These are phyloP conservation scores for Beta macrorhiza DNA, from an alignment of 179 eudicot species.

Conservation along the genomic window DNA sequence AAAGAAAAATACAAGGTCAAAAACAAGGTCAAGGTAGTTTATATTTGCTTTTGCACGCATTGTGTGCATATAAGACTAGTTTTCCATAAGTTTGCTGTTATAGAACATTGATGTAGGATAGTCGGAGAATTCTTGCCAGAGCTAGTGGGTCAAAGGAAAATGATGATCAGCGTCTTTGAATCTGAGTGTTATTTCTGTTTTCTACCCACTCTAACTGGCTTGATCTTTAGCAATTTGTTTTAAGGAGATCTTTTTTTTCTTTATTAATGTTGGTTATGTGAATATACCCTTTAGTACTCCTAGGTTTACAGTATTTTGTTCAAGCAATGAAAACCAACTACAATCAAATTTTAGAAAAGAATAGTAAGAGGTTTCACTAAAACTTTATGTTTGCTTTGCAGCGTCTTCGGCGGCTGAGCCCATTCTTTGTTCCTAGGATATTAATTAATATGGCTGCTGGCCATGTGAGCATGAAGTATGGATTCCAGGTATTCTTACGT, in stretches of 20 bases:
- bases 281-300: too few relatives aligned
- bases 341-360: too few relatives aligned
- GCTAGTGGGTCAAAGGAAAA: background rate
- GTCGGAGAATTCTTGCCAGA: background rate
- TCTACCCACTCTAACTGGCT: background rate
- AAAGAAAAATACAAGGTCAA: too few relatives aligned
- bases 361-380: background rate
- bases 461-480: constrained; percentile 96
- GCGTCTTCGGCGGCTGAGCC: constrained; percentile 92
- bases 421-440: constrained; percentile 90
- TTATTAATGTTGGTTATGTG: background rate
- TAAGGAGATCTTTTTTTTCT: background rate
- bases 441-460: constrained; percentile 98
- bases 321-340: too few relatives aligned
- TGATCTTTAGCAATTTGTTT: background rate
- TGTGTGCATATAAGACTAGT: background rate
- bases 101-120: background rate
- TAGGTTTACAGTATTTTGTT: background rate
- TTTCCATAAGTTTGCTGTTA: background rate
- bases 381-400: constrained; percentile 29
- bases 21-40: too few relatives aligned
- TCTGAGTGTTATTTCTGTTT: background rate
- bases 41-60: too few relatives aligned
- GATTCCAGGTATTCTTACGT: constrained; percentile 66
- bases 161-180: background rate